Conservation (phyloP, 176 grass and related monocot species). For the Ampelocalamus luodianensis region DNA sequence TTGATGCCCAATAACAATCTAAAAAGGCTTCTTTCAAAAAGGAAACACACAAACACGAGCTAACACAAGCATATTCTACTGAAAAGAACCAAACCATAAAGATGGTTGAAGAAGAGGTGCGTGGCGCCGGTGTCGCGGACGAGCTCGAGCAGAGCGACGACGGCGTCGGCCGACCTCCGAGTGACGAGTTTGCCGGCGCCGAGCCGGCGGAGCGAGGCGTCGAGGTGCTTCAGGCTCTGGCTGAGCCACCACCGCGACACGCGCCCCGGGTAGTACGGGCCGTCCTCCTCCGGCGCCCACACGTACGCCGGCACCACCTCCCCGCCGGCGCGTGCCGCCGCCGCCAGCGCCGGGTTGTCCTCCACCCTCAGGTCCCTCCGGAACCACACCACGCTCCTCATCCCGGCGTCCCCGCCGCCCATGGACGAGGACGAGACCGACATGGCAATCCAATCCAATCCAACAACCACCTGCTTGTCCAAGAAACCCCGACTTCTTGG, state of each 20-base stretch:
- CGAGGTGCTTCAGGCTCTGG: constrained; percentile 78
- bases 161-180: constrained; percentile 63
- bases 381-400: constrained; percentile 82
- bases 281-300: constrained; percentile 92
- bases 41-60: not conserved
- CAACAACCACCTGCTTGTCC: constrained; percentile 17
- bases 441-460: constrained; percentile 35
- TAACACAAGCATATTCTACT: not conserved
- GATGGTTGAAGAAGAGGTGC: constrained; percentile 95
- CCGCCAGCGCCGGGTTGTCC: constrained; percentile 82
- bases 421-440: constrained; percentile 47
- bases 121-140: constrained; percentile 71
- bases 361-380: constrained; percentile 83
- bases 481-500: constrained; percentile 30
- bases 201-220: constrained; percentile 72
- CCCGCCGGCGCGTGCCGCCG: constrained; percentile 57
- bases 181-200: constrained; percentile 72
- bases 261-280: constrained; percentile 65
- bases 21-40: constrained; percentile 1
- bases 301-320: constrained; percentile 77
- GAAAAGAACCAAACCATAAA: constrained; percentile 65
- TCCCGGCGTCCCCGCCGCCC: constrained; percentile 48
- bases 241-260: constrained; percentile 91
- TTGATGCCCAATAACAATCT: constrained; percentile 7
- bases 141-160: constrained; percentile 68